These are phyloP conservation scores for Scutellaria minor DNA, from an alignment of 257 asterid genomes.

Conservation along the genomic window DNA sequence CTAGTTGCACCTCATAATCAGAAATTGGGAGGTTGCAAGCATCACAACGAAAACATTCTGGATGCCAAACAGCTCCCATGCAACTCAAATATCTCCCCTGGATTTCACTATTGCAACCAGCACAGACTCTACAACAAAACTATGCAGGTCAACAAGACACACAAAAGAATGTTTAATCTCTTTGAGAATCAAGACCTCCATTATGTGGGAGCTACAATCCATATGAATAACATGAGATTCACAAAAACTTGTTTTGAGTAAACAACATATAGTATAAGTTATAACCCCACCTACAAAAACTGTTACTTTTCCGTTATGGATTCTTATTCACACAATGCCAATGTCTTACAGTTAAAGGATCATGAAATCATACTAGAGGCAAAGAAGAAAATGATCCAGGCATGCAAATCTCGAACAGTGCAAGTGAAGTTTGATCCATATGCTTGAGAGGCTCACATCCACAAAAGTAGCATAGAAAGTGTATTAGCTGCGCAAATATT, in stretches of 20 bases:
- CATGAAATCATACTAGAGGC: background rate
- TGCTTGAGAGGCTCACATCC: slow-evolving; percentile 2
- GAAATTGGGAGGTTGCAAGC: slow-evolving; percentile 85
- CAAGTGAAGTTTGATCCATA: slow-evolving; percentile 4
- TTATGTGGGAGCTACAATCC: slow-evolving; percentile 2
- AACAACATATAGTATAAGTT: no score
- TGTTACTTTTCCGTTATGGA: background rate
- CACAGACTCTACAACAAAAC: slow-evolving; percentile 68
- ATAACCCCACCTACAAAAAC: no score
- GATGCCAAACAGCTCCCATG: slow-evolving; percentile 98
- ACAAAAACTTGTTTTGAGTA: no score
- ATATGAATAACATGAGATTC: background rate
- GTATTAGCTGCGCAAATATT: background rate
- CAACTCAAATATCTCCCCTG: slow-evolving; percentile 91
- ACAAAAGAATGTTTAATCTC: background rate
- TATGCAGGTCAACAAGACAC: slow-evolving; percentile 15
- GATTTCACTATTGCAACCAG: slow-evolving; percentile 87
- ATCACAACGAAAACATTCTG: slow-evolving; percentile 91
- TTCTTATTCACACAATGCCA: no score
- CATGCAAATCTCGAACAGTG: background rate
- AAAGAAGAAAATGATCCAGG: slow-evolving; percentile 7
- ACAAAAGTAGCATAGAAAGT: background rate
- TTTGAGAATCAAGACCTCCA: background rate
- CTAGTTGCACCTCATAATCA: slow-evolving; percentile 80
- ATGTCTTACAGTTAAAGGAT: background rate